These are phyloP conservation scores for Camelina hispida DNA, from an alignment of 345 rosid species.

Conservation along the genomic window DNA sequence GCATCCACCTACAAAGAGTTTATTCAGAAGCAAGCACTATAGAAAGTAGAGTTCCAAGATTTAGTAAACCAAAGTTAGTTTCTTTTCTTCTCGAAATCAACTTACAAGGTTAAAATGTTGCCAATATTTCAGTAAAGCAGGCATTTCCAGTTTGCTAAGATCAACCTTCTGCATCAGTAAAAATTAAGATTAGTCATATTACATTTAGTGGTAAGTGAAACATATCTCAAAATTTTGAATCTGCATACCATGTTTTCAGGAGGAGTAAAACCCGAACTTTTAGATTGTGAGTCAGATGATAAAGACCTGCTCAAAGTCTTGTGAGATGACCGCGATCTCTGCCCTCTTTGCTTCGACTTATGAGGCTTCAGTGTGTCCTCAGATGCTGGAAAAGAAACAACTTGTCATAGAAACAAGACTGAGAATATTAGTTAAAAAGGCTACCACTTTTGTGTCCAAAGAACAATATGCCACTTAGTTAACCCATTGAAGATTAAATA, in stretches of 20 bases:
- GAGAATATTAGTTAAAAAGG: slow-evolving; percentile 12
- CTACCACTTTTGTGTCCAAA: not conserved
- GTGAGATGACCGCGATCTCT: slow-evolving; percentile 66
- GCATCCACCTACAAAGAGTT: slow-evolving; percentile 63
- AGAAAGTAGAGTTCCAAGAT: not conserved
- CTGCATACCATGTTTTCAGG: slow-evolving; percentile 60
- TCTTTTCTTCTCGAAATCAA: not conserved
- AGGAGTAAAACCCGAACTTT: slow-evolving; percentile 63
- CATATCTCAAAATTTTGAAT: not conserved
- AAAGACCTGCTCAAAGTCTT: slow-evolving; percentile 68
- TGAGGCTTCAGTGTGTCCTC: slow-evolving; percentile 70
- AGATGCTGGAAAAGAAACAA: slow-evolving; percentile 46
- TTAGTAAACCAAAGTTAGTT: not conserved
- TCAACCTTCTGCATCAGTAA: slow-evolving; percentile 68
- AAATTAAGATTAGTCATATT: not conserved
- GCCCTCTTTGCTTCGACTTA: slow-evolving; percentile 57
- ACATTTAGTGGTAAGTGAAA: not conserved
- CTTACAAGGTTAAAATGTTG: slow-evolving; percentile 93
- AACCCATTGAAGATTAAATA: slow-evolving; percentile 11
- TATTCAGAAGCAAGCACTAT: slow-evolving; percentile 12
- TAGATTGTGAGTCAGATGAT: slow-evolving; percentile 72
- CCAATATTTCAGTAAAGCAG: slow-evolving; percentile 88
- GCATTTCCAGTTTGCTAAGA: slow-evolving; percentile 89
- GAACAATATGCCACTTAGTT: slow-evolving; percentile 11
- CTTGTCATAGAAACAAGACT: slow-evolving; percentile 42